Conservation (phyloP, 176 grass and related monocot genomes). For the Phyllostachys edulis region DNA sequence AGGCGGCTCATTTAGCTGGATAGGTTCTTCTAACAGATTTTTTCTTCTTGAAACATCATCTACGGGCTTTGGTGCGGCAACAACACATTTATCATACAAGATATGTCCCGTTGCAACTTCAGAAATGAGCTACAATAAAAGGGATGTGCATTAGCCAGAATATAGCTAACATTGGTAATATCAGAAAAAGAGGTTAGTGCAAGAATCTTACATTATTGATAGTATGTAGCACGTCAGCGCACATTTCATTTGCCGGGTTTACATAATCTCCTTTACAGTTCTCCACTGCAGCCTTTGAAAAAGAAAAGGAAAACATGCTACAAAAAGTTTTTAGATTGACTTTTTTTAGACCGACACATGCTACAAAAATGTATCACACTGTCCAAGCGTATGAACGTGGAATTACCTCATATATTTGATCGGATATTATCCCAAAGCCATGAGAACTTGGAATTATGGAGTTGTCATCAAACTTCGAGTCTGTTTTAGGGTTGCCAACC, state of each 20-base stretch:
- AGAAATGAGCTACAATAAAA: background rate
- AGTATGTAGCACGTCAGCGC: slow-evolving; percentile 9
- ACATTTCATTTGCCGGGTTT: slow-evolving; percentile 22
- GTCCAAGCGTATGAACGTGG: background rate
- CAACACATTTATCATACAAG: slow-evolving; percentile 30
- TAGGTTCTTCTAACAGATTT: slow-evolving; percentile 5
- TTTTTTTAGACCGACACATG: too few relatives aligned
- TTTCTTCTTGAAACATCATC: background rate
- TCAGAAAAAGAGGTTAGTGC: background rate
- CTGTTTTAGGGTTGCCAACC: slow-evolving; percentile 49
- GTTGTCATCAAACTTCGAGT: slow-evolving; percentile 6
- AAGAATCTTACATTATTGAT: slow-evolving; percentile 21
- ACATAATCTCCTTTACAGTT: slow-evolving; percentile 37
- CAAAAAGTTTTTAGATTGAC: too few relatives aligned
- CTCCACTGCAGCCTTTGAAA: slow-evolving; percentile 16
- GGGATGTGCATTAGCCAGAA: background rate
- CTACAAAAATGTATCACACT: background rate
- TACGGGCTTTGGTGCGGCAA: background rate
- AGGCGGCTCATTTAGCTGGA: background rate
- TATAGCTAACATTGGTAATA: background rate
- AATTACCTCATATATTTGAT: slow-evolving; percentile 51
- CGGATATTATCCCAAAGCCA: slow-evolving; percentile 61
- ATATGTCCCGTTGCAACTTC: background rate
- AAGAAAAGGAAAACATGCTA: background rate
- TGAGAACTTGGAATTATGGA: slow-evolving; percentile 29